These are phyloP conservation scores for Dipodascus geniculatus DNA, from an alignment of 805 yeast species.

Conservation along the genomic window DNA sequence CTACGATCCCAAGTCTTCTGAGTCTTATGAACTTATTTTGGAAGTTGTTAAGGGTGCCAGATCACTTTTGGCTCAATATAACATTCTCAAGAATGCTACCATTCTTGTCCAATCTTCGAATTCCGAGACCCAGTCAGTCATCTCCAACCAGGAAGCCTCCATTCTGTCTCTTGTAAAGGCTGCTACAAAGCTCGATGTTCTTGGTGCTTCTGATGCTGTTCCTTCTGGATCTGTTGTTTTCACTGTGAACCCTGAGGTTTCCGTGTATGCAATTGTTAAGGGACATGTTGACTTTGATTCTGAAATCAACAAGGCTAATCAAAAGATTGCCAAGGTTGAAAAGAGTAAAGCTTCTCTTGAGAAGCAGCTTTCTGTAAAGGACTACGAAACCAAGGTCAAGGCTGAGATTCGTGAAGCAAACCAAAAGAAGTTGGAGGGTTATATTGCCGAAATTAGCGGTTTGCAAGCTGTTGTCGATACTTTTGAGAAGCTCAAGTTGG, in stretches of 20 bases:
- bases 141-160: conserved; percentile 65
- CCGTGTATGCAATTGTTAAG: conserved; percentile 83
- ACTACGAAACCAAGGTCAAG: conserved; percentile 79
- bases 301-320: conserved; percentile 72
- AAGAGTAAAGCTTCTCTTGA: conserved; percentile 50
- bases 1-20: conserved; percentile 51
- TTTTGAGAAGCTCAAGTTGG: conserved; percentile 66
- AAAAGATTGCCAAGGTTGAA: conserved; percentile 58
- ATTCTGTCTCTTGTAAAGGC: conserved; percentile 88
- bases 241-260: conserved; percentile 68
- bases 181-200: conserved; percentile 57
- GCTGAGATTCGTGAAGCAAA: conserved; percentile 73
- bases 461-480: conserved; percentile 75
- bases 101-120: conserved; percentile 66
- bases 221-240: conserved; percentile 88
- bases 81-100: conserved; percentile 77
- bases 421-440: conserved; percentile 50
- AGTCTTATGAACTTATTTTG: conserved; percentile 73
- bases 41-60: conserved; percentile 85
- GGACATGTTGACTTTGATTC: conserved; percentile 90
- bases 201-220: conserved; percentile 39
- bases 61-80: conserved; percentile 83
- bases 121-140: conserved; percentile 37
- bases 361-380: conserved; percentile 58
- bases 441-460: conserved; percentile 81